These are phyloP conservation scores for Saccharomycopsis sp. DNA, from an alignment of 805 yeast genomes.

Conservation along the genomic window DNA sequence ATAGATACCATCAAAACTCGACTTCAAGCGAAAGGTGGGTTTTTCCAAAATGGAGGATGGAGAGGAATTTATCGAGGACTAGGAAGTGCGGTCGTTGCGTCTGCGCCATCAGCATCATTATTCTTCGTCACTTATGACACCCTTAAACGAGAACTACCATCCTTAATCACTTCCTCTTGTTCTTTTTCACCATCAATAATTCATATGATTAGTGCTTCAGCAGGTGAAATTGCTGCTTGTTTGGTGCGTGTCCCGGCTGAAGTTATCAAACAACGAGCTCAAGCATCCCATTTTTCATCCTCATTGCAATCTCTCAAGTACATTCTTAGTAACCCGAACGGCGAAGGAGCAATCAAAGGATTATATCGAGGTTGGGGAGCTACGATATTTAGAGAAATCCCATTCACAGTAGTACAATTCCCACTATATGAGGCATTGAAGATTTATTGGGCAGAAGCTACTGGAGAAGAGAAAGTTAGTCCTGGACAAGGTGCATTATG, in stretches of 20 bases:
- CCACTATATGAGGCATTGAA: slow-evolving; percentile 87
- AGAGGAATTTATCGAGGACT: slow-evolving; percentile 84
- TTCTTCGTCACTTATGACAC: slow-evolving; percentile 82
- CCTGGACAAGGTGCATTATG: slow-evolving; percentile 78
- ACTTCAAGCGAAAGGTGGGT: slow-evolving; percentile 92
- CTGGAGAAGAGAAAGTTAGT: slow-evolving; percentile 32
- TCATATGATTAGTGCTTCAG: slow-evolving; percentile 84
- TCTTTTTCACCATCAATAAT: slow-evolving; percentile 33
- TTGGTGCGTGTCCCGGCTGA: slow-evolving; percentile 94
- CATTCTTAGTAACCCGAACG: slow-evolving; percentile 55
- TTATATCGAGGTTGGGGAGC: slow-evolving; percentile 90
- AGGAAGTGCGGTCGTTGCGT: slow-evolving; percentile 89
- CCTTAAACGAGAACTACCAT: slow-evolving; percentile 44
- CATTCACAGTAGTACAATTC: slow-evolving; percentile 93
- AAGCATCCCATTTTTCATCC: slow-evolving; percentile 46
- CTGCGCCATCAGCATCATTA: slow-evolving; percentile 82
- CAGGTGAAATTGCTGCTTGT: slow-evolving; percentile 93
- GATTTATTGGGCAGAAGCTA: slow-evolving; percentile 43
- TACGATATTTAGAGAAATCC: slow-evolving; percentile 91
- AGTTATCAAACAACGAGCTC: slow-evolving; percentile 92
- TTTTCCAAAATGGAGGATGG: slow-evolving; percentile 89
- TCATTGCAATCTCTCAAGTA: slow-evolving; percentile 64
- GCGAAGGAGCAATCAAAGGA: slow-evolving; percentile 74
- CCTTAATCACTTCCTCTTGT: slow-evolving; percentile 27
- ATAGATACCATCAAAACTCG: slow-evolving; percentile 93